Conservation (phyloP, 768 basidiomycete species). For the Termitomyces sp. region DNA sequence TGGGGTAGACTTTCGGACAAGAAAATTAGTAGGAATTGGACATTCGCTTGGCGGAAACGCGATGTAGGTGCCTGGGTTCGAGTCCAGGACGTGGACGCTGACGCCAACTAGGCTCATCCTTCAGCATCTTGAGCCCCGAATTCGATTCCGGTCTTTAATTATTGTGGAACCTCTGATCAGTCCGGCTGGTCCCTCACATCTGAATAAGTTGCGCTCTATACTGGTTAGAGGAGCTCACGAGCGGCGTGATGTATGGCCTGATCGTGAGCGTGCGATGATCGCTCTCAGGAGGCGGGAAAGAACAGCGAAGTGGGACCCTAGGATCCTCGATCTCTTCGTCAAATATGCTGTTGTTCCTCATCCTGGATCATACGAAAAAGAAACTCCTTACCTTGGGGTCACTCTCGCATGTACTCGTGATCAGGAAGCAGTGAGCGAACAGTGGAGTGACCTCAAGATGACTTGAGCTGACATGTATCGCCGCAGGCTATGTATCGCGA, state of each 20-base stretch:
- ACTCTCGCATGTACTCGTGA: slow-evolving; percentile 53
- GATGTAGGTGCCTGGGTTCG: slow-evolving; percentile 37
- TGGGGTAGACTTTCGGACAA: slow-evolving; percentile 38
- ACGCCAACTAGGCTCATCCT: slow-evolving; percentile 39
- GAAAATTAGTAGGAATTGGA: slow-evolving; percentile 57
- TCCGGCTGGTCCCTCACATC: slow-evolving; percentile 36
- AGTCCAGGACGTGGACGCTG: not conserved
- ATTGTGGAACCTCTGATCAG: slow-evolving; percentile 64
- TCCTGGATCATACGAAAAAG: slow-evolving; percentile 1
- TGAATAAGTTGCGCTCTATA: slow-evolving; percentile 30
- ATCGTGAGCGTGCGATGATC: slow-evolving; percentile 32
- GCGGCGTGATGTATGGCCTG: slow-evolving; percentile 48
- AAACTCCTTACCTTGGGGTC: slow-evolving; percentile 21
- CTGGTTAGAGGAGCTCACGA: slow-evolving; percentile 44
- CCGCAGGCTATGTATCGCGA: slow-evolving; percentile 63
- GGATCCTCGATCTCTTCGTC: slow-evolving; percentile 46
- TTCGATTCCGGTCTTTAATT: slow-evolving; percentile 46
- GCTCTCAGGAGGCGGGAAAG: slow-evolving; percentile 28
- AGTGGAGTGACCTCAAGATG: not conserved
- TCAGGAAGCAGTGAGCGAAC: slow-evolving; percentile 50
- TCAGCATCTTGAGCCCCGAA: slow-evolving; percentile 37
- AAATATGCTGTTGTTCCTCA: slow-evolving; percentile 27
- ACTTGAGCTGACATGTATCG: not conserved
- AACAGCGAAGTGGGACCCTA: slow-evolving; percentile 44
- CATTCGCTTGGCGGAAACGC: slow-evolving; percentile 66